Evolutionary conservation across 495 filamentous ascomycete species (phyloP).

Genomic region (Penicillium paxilli): DNA sequence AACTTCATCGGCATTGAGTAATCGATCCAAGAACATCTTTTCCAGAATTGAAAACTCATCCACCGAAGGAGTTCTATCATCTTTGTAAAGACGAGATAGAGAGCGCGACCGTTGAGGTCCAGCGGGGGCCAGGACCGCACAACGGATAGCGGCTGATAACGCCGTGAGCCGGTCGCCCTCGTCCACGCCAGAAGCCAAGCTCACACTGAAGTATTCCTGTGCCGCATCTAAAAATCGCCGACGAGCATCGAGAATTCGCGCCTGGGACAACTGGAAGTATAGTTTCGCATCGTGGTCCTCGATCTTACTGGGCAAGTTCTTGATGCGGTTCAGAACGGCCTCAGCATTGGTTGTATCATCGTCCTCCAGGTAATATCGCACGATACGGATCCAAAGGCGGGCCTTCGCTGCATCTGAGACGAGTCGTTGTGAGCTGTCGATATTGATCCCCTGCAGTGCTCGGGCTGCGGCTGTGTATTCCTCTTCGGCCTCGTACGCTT

Average conservation of each 20-base stretch:
- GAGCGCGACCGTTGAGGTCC: conserved; percentile 79
- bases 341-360: conserved; percentile 88
- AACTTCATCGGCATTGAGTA: conserved; percentile 79
- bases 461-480: conserved; percentile 78
- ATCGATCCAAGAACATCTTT: conserved; percentile 94
- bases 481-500: conserved; percentile 78
- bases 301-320: conserved; percentile 82
- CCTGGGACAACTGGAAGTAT: conserved; percentile 87
- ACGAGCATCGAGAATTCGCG: conserved; percentile 88
- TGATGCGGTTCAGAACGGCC: conserved; percentile 86
- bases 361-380: conserved; percentile 90
- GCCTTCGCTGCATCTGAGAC: conserved; percentile 78
- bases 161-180: conserved; percentile 85
- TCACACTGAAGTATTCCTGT: conserved; percentile 83
- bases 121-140: conserved; percentile 91
- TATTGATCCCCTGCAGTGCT: conserved; percentile 76
- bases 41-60: conserved; percentile 88
- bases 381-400: conserved; percentile 86
- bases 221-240: conserved; percentile 89
- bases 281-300: conserved; percentile 69
- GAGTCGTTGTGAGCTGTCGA: conserved; percentile 82
- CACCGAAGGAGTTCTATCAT: conserved; percentile 75
- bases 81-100: conserved; percentile 86
- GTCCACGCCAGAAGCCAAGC: conserved; percentile 69
- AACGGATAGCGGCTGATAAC: conserved; percentile 84